A percentile compares a stretch with the other conserved stretches of the same genome.
phyloP scores from a whole-genome alignment of 2,329 filamentous ascomycete genomes.

The Aspergillus glaucus region DNA sequence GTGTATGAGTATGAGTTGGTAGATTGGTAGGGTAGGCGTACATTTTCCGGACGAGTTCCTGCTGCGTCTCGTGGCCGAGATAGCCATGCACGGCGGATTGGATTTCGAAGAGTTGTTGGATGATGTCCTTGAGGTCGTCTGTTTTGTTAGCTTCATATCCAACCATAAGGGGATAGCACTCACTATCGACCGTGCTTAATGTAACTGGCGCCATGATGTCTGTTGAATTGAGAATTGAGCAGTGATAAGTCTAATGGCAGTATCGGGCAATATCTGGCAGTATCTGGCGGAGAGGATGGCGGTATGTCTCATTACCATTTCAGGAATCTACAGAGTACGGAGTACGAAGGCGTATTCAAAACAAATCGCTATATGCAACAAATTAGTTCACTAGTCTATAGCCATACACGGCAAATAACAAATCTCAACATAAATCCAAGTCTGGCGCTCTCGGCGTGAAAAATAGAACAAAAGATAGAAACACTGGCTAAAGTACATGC shows the following conservation, averaged over 20 bases:
- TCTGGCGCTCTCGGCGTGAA: background rate
- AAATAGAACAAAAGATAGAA: background rate
- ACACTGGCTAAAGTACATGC: background rate
- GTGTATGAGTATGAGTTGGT: too few species aligned
- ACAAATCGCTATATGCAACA: conserved; percentile 2
- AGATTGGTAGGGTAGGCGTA: conserved; percentile 20
- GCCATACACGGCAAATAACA: conserved; percentile 2
- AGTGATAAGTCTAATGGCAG: background rate
- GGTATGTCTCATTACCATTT: background rate
- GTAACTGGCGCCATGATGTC: conserved; percentile 27
- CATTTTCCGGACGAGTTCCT: conserved; percentile 55
- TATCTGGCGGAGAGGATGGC: background rate
- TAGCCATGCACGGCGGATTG: conserved; percentile 55
- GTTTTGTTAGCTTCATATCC: background rate
- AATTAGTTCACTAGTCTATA: conserved; percentile 8
- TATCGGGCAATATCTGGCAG: background rate
- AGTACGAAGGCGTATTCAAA: background rate
- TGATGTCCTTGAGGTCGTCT: conserved; percentile 55
- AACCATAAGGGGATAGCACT: conserved; percentile 1
- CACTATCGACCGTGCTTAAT: conserved; percentile 31
- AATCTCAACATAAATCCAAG: conserved; percentile 3
- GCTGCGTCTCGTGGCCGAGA: conserved; percentile 50
- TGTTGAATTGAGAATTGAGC: background rate
- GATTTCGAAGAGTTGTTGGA: conserved; percentile 57
- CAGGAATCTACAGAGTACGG: background rate